phyloP scores from a whole-genome alignment of 1,284 basidiomycete genomes.

The Polyporus tsugae region DNA sequence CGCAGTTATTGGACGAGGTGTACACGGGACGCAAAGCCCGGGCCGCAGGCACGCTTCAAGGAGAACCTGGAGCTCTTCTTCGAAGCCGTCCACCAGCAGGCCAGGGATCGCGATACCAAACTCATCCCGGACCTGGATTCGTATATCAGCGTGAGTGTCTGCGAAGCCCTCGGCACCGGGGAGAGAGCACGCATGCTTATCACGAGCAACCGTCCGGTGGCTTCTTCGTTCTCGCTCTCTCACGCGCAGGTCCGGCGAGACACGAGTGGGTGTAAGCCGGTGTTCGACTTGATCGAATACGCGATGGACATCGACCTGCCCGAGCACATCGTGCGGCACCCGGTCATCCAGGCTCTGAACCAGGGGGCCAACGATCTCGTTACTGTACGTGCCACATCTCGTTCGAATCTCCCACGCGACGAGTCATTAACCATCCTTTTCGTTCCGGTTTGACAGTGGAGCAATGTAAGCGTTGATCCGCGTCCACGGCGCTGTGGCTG shows the following conservation, averaged over 20 bases:
- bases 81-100: constrained; percentile 47
- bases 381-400: constrained; percentile 33
- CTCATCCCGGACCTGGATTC: constrained; percentile 48
- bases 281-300: constrained; percentile 52
- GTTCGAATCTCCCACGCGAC: background rate
- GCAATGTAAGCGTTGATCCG: constrained; percentile 44
- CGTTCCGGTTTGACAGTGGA: constrained; percentile 38
- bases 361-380: constrained; percentile 52
- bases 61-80: constrained; percentile 48
- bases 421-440: constrained; percentile 5
- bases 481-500: background rate
- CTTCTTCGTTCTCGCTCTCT: background rate
- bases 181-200: constrained; percentile 6
- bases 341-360: constrained; percentile 45
- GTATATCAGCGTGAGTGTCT: constrained; percentile 45
- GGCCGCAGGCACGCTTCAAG: constrained; percentile 46
- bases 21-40: constrained; percentile 42
- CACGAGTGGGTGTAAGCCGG: constrained; percentile 47
- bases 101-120: constrained; percentile 42
- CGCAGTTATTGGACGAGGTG: constrained; percentile 46
- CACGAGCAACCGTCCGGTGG: constrained; percentile 5
- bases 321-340: constrained; percentile 47
- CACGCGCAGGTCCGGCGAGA: constrained; percentile 34
- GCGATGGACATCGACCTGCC: constrained; percentile 49
- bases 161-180: background rate